These are phyloP conservation scores for Colletotrichum sp. DNA, from an alignment of 2,329 filamentous ascomycete genomes.

Conservation along the genomic window DNA sequence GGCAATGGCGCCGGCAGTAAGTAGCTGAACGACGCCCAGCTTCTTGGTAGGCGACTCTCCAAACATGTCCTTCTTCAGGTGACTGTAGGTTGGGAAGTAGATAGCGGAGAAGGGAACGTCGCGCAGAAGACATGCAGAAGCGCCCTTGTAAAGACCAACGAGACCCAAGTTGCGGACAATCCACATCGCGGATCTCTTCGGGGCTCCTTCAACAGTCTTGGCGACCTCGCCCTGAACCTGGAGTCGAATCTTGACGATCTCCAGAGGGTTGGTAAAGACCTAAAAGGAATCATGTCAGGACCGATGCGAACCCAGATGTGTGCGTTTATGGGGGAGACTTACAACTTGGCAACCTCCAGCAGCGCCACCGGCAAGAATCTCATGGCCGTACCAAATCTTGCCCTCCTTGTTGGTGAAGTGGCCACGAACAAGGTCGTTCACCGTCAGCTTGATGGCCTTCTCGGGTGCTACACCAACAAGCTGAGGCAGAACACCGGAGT, in stretches of 20 bases:
- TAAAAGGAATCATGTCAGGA: constrained; percentile 37
- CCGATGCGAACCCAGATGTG: neutral
- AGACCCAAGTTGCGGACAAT: constrained; percentile 95
- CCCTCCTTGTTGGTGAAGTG: constrained; percentile 77
- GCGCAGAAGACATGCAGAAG: constrained; percentile 89
- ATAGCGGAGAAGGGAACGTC: constrained; percentile 98
- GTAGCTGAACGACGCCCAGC: constrained; percentile 86
- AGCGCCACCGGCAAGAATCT: constrained; percentile 85
- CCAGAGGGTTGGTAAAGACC: constrained; percentile 97
- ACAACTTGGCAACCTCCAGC: constrained; percentile 97
- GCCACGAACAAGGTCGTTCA: constrained; percentile 90
- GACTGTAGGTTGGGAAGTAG: constrained; percentile 97
- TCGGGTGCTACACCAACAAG: constrained; percentile 98
- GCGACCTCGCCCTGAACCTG: constrained; percentile 97
- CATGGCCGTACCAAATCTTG: constrained; percentile 71
- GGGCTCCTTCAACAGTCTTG: constrained; percentile 81
- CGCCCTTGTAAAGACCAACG: constrained; percentile 94
- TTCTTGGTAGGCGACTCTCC: constrained; percentile 88
- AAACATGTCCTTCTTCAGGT: constrained; percentile 92
- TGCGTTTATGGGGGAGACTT: constrained; percentile 45
- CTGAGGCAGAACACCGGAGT: constrained; percentile 94
- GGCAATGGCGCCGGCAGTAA: constrained; percentile 93
- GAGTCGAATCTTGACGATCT: constrained; percentile 98
- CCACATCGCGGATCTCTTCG: constrained; percentile 94
- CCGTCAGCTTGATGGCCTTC: constrained; percentile 98